Evolutionary conservation across 192 early-diverging fungal species (phyloP), one percentile per base, ranked within the genome.

Genomic region (Backusella circina): DNA sequence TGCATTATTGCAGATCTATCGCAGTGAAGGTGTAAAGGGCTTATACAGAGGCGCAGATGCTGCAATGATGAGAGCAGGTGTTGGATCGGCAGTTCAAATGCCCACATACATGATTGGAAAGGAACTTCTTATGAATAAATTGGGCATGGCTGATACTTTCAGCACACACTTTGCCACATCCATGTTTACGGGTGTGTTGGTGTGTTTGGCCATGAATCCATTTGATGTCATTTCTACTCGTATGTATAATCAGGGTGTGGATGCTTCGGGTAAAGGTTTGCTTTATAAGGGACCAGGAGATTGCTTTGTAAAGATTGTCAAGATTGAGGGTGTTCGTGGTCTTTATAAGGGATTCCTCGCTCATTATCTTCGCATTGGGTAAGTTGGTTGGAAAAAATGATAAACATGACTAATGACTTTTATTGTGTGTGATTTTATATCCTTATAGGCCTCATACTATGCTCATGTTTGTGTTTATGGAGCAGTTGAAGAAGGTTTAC

Each of bases 161-260:
- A 44, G 78, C 1, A 88, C 94, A 64, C 96, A 98, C 74, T 89
- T 92, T 41, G 74, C 90, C 39, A 90, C 93, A 3, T 91, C 90
- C 79, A 84, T 96, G 86, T 82, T 92, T 54, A 93, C 93, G 0
- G 93, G 94, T 66, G 88, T 97, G 71, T 91, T 95, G 76, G 93
- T 97, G 16, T 95, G 94, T 77, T 82, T 88, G 26, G 93, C 89
- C 54, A 99, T 99, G 96, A 98, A 99, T 71, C 96, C 97, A n/a
- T 96, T 97, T 73, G 97, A 99, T 83, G 95, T 98, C 8, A 91
- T 97, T 61, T 93, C 88, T 50, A 96, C 95, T 5, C 88, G 97
- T 64, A 97, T 98, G 94, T 98, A 95, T 85, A 97, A 97, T 77
- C 95, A 97, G 71, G 85, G 88, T 65, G 80, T 88, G 2, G 88